Evolutionary conservation across 73 alveolate genomes (phyloP).

Genomic region (Paramecium sonneborni): DNA sequence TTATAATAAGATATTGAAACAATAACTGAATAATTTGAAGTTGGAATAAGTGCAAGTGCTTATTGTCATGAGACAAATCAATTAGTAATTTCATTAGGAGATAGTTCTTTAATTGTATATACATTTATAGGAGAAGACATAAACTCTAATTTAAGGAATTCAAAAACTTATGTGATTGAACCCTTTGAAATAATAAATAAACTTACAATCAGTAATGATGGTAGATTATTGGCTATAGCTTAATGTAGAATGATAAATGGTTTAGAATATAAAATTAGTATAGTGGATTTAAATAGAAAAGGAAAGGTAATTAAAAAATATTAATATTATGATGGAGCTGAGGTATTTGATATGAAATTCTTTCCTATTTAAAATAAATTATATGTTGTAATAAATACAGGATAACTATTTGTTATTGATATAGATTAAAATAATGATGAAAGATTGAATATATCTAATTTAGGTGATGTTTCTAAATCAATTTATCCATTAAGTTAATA

Average conservation of each 20-base stretch:
- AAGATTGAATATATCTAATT: neutral
- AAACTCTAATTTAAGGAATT: neutral
- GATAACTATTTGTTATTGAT: neutral
- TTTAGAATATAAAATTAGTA: neutral
- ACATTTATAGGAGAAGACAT: neutral
- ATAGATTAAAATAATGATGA: neutral
- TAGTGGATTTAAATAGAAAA: constrained; percentile 23
- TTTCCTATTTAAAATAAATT: constrained; percentile 16
- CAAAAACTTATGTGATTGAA: neutral
- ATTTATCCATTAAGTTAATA: neutral
- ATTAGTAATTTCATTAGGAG: neutral
- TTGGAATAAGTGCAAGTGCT: neutral
- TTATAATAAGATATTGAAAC: neutral
- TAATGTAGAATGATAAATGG: neutral
- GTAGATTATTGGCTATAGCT: constrained; percentile 44
- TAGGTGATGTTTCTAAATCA: neutral
- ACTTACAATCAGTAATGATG: constrained; percentile 29
- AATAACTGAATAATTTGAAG: neutral
- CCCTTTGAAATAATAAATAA: constrained; percentile 2
- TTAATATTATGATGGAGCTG: neutral
- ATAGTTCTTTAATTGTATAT: neutral
- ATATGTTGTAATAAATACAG: neutral
- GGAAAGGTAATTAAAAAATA: constrained; percentile 15
- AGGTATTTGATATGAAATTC: neutral
- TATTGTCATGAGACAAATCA: neutral